These are phyloP conservation scores for Papilionanthe hybrid DNA, from an alignment of 116 monocot genomes.

Conservation along the genomic window DNA sequence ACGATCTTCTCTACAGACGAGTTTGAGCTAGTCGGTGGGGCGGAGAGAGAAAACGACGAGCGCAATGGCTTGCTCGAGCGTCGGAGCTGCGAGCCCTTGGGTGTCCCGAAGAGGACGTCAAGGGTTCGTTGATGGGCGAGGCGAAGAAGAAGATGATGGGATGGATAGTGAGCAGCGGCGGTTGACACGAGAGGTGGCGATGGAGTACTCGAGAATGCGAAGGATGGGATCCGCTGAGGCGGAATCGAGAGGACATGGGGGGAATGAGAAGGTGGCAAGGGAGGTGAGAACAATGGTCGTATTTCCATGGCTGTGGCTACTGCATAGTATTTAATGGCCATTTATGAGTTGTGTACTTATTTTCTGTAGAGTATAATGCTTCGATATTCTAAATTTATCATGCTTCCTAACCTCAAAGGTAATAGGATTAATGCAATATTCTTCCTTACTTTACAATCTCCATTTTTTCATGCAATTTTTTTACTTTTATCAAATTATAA, in stretches of 20 bases:
- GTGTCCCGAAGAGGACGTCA: constrained; percentile 63
- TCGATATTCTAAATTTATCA: too few species aligned
- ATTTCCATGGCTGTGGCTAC: constrained; percentile 70
- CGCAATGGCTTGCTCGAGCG: constrained; percentile 81
- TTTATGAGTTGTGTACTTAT: too few species aligned
- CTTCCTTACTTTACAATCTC: too few species aligned
- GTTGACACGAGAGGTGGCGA: constrained; percentile 73
- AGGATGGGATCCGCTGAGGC: constrained; percentile 54
- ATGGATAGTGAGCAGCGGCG: constrained; percentile 21
- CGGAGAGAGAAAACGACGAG: constrained; percentile 71
- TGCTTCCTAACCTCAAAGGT: too few species aligned
- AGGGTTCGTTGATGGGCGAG: constrained; percentile 49
- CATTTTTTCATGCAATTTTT: too few species aligned
- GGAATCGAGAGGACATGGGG: not conserved
- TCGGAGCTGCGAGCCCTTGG: constrained; percentile 73
- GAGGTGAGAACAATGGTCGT: constrained; percentile 68
- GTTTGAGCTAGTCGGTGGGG: constrained; percentile 57
- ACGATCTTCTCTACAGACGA: too few species aligned
- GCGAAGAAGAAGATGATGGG: constrained; percentile 33
- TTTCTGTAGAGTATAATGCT: too few species aligned
- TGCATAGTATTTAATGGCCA: too few species aligned
- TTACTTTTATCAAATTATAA: too few species aligned
- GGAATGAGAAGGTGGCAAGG: constrained; percentile 39
- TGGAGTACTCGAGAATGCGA: constrained; percentile 85
- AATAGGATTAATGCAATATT: too few species aligned